Percentiles rank a stretch among this genome's conserved stretches.
phyloP scores from a whole-genome alignment of 2,329 filamentous ascomycete species.

The Pseudopyricularia javanii region DNA sequence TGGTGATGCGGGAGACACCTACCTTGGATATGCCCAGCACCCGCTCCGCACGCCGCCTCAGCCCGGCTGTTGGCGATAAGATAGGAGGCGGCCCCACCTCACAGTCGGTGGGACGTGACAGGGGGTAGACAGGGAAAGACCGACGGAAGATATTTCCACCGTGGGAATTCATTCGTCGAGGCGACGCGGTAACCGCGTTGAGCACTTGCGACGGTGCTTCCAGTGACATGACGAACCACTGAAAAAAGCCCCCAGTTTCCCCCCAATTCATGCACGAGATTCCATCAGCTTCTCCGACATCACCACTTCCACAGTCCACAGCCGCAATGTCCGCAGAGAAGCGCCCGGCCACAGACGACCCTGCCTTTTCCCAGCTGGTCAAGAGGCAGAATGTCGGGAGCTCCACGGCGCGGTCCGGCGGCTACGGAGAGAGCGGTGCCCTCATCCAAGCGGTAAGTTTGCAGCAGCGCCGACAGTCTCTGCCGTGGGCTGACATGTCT shows the following conservation, averaged over 20 bases:
- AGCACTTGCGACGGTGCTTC: background rate
- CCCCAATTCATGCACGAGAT: background rate
- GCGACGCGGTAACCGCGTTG: background rate
- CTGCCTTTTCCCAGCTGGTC: conserved; percentile 68
- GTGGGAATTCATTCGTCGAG: background rate
- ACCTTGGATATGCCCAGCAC: too few species aligned
- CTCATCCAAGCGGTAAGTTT: conserved; percentile 37
- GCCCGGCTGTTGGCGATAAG: too few species aligned
- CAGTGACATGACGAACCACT: background rate
- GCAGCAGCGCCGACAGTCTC: background rate
- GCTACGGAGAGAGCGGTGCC: conserved; percentile 23
- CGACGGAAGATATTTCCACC: background rate
- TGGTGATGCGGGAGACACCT: too few species aligned
- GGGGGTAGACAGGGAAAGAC: background rate
- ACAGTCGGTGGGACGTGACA: background rate
- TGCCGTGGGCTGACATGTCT: background rate
- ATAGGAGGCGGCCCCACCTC: background rate
- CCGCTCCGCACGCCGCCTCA: too few species aligned
- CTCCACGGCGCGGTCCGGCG: background rate
- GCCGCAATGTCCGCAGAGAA: conserved; percentile 79
- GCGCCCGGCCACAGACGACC: conserved; percentile 75
- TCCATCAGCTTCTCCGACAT: background rate
- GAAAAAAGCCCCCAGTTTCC: background rate
- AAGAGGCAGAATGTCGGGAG: conserved; percentile 68
- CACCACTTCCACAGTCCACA: background rate